Percentiles rank a stretch among this genome's conserved stretches.
These are phyloP conservation scores for Xerocomellus intermedius DNA, from an alignment of 768 basidiomycete species.

Conservation along the genomic window DNA sequence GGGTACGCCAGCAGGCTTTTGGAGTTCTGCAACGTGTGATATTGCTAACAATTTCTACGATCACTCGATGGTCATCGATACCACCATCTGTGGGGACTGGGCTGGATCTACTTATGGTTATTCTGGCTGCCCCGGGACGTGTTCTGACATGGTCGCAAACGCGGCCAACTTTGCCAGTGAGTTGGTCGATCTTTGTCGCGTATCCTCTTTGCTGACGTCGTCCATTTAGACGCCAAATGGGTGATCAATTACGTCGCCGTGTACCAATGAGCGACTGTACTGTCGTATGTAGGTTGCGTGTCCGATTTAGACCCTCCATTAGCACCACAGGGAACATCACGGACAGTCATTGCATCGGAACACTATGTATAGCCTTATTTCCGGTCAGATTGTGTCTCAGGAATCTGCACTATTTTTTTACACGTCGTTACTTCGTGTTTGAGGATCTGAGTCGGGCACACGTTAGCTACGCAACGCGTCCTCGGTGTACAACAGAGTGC, in stretches of 20 bases:
- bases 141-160: conserved; percentile 48
- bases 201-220: conserved; percentile 1
- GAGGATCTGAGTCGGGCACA: neutral
- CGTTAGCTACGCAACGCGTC: neutral
- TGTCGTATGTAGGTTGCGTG: neutral
- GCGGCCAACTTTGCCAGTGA: conserved; percentile 51
- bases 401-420: neutral
- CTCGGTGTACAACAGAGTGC: neutral
- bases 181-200: conserved; percentile 6
- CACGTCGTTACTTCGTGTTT: neutral
- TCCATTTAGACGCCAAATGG: conserved; percentile 50
- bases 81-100: conserved; percentile 34
- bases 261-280: conserved; percentile 36
- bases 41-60: conserved; percentile 48
- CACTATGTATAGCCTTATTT: neutral
- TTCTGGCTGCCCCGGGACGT: conserved; percentile 42
- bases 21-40: conserved; percentile 47
- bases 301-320: neutral
- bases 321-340: neutral
- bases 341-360: neutral
- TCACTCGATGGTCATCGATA: conserved; percentile 45
- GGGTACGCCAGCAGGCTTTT: conserved; percentile 53
- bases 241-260: conserved; percentile 53
- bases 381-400: too few relatives aligned
- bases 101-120: conserved; percentile 17